These are phyloP conservation scores for Citrus medica DNA, from an alignment of 345 rosid genomes.

Conservation along the genomic window DNA sequence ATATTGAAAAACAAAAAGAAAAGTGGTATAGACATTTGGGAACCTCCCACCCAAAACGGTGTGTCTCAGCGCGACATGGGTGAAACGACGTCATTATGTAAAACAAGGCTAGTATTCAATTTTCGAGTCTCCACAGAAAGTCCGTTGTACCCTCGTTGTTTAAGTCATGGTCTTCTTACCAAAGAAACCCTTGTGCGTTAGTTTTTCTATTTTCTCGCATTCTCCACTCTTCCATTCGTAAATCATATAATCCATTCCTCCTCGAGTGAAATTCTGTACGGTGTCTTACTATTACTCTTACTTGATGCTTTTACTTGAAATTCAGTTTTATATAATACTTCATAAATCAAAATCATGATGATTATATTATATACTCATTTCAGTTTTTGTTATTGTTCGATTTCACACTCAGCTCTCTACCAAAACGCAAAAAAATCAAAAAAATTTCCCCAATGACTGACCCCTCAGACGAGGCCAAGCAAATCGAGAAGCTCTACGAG, in stretches of 20 bases:
- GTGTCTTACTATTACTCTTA: background rate
- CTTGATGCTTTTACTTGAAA: background rate
- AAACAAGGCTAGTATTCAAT: background rate
- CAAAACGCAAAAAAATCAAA: background rate
- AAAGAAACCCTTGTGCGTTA: background rate
- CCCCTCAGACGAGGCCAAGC: conserved; percentile 58
- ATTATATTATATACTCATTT: conserved; percentile 9
- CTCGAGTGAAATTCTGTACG: conserved; percentile 3
- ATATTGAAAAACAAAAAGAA: too few species aligned
- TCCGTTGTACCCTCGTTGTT: background rate
- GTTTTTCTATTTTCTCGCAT: background rate
- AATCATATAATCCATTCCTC: background rate
- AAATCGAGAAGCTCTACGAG: conserved; percentile 96
- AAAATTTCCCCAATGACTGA: conserved; percentile 49
- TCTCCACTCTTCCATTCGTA: background rate
- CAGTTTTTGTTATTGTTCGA: conserved; percentile 13
- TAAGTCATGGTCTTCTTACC: background rate
- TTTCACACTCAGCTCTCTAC: conserved; percentile 34
- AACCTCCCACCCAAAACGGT: too few species aligned
- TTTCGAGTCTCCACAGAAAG: background rate
- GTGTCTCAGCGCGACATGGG: rapidly evolving
- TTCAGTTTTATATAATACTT: background rate
- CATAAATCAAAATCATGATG: background rate
- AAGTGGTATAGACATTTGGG: too few species aligned
- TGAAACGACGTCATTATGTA: background rate